Evolutionary conservation across 495 filamentous ascomycete genomes (phyloP), one percentile per base, ranked within the genome.

Genomic region (Annulohypoxylon stygium): DNA sequence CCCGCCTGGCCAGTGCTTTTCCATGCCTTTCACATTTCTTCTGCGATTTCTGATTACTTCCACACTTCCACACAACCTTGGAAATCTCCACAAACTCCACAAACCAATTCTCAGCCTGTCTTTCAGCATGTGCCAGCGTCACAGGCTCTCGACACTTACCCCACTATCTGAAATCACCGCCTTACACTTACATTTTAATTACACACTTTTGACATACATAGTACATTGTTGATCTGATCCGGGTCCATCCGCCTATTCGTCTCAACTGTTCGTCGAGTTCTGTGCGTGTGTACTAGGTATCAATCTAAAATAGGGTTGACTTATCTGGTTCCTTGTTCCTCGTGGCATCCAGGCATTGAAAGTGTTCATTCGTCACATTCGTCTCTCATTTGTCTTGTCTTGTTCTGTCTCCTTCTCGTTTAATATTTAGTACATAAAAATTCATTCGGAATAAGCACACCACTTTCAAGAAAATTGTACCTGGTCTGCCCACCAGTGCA

Each of bases 41-140:
- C 61, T 58, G 54, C 43, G 34, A 54, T 70, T 64, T 20, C 48
- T 67, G 67, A 67, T 70, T 59, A 53, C 58, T 65, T 74, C 53
- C 51, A 58, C 14, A 30, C 26, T 30, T 30, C 26, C 26, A 30
- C 26, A 2, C 2, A 2, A 2, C 26, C 4, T 30, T 2, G 26
- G 26, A 30, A 61, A 55, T 11, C 36, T 53, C 25, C 12, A 25
- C 25, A 11, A 26, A 54, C 50, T 54, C 50, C 25, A 30, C 23
- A 26, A 51, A 33, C 23, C 4, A 59, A 59, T 70, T 70, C 63
- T 64, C 39, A 68, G 64, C 72, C 67, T 71, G 43, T 70, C 72
- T 70, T 75, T 70, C 67, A 70, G 54, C 72, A 75, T 75, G 72
- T 75, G 72, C 72, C 59, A 75, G 63, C 67, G 72, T 75, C 63